These are phyloP conservation scores for Mycena epipterygia DNA, from an alignment of 768 basidiomycete species.

Conservation along the genomic window DNA sequence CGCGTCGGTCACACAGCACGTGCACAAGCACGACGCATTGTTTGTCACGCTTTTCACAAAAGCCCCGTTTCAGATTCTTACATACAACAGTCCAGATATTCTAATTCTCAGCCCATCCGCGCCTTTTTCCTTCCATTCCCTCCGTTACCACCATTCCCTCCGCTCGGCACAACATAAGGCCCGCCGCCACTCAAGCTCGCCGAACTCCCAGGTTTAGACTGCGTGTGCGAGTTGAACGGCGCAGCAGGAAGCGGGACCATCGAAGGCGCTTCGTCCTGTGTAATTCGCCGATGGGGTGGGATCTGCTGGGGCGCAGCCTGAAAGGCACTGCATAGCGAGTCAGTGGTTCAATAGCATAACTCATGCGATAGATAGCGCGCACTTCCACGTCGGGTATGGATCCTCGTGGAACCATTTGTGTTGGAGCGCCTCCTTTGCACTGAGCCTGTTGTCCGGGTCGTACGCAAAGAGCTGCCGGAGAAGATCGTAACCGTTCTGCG, in stretches of 20 bases:
- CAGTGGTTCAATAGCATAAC: neutral
- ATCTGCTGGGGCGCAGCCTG: constrained; percentile 75
- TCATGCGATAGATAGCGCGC: constrained; percentile 46
- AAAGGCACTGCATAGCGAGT: constrained; percentile 72
- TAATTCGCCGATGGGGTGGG: constrained; percentile 90
- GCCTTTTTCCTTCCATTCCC: constrained; percentile 31
- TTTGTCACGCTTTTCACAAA: neutral
- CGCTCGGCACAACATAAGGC: constrained; percentile 31
- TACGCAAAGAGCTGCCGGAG: constrained; percentile 90
- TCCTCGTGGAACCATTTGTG: constrained; percentile 97
- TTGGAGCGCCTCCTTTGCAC: constrained; percentile 82
- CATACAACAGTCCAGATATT: too few relatives aligned
- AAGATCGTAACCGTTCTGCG: constrained; percentile 81
- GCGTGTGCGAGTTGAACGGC: constrained; percentile 35
- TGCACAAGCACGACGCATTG: neutral
- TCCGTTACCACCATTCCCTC: constrained; percentile 25
- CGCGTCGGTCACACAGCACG: neutral
- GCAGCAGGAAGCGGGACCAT: constrained; percentile 78
- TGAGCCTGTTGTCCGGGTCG: constrained; percentile 90
- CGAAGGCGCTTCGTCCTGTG: constrained; percentile 92
- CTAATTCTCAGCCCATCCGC: constrained; percentile 16
- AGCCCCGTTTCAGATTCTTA: too few relatives aligned
- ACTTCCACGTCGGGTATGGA: constrained; percentile 90
- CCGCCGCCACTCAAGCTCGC: constrained; percentile 37
- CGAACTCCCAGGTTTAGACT: constrained; percentile 41